These are phyloP conservation scores for Pythium diclinum DNA, from an alignment of 352 stramenopile species.

Conservation along the genomic window DNA sequence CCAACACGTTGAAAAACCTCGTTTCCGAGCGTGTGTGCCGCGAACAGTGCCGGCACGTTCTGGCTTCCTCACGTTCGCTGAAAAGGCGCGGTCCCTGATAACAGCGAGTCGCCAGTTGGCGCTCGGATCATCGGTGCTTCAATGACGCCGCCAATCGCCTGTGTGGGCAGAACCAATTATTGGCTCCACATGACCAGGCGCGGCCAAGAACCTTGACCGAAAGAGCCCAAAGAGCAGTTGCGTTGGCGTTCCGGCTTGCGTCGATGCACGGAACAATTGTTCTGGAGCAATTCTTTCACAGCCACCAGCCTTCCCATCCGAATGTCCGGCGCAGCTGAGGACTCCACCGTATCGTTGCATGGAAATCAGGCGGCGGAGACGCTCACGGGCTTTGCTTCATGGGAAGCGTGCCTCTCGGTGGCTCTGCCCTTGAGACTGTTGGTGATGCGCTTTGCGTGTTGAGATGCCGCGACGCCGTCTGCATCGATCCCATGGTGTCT, in stretches of 20 bases:
- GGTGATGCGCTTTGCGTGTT: background rate
- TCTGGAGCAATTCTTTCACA: background rate
- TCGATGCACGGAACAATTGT: background rate
- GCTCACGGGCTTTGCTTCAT: background rate
- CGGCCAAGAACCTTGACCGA: background rate
- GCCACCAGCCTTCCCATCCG: background rate
- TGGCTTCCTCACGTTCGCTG: background rate
- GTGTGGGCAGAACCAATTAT: background rate
- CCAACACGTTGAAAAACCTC: conserved; percentile 3
- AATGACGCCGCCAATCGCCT: conserved; percentile 1
- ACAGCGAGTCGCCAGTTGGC: conserved; percentile 8
- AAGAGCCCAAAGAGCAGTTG: background rate
- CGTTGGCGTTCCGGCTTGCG: background rate
- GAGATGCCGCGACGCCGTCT: background rate
- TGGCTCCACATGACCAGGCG: background rate
- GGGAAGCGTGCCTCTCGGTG: background rate
- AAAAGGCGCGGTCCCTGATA: conserved; percentile 16
- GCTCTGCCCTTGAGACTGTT: background rate
- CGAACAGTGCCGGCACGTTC: conserved; percentile 10
- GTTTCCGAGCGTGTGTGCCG: background rate
- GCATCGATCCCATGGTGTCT: background rate
- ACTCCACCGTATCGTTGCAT: background rate
- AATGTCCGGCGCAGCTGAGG: background rate
- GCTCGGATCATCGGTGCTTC: conserved; percentile 1
- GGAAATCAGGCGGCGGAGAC: background rate